Base-by-base conservation (phyloP, 2,329 filamentous ascomycete species). In the Verticillium alfalfae region DNA sequence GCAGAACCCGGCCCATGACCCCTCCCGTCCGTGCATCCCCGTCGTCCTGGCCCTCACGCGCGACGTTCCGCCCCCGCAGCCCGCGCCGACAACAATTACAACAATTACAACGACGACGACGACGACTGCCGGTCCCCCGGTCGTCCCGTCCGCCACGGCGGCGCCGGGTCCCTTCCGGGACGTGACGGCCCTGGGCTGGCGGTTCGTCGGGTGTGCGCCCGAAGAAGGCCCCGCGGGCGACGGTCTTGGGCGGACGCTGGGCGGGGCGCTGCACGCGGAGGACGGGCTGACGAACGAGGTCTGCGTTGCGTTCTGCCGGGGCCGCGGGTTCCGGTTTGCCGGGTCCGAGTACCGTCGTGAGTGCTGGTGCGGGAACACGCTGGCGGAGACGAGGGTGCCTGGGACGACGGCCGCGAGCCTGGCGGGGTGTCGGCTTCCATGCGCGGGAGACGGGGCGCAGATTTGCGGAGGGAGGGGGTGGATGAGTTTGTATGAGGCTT, bases 271-370 rank as follows among this genome's bases (percentile, higher is more conserved):
- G 18, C 57, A 60, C 54, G 59, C 60, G 13, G 39, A 36, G 6
- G 62, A 57, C 34, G 22, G 39, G 18, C 49, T 62, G 54, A 64
- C 59, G 18, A 64, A 61, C 54, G 62, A 62, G 49, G 15, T 37
- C 31, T 64, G 62, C 49, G 60, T 64, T 22, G 55, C 54, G 12
- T 37, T 60, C 56, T 64, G 63, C 61, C 65, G 64, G 15, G 68
- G 61, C 61, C 63, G 56, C 5, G 61, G 61, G 22, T 63, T 38
- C 41, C 69, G 67, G 5, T 76, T 68, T 18, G 73, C 70, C 0
- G 74, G 74, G 13, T 69, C 75, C 2, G 73, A 76, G 57, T 75
- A 76, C 34, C 72, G 73, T 6, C 67, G 67, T 0, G 74, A 76
- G 22, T 76, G 75, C 22, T 76, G 72, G 69, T 76, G 74, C 45